A percentile compares a stretch with the other conserved stretches of the same genome.
These are phyloP conservation scores for Teratosphaeria zuluensis DNA, from an alignment of 2,329 filamentous ascomycete species.

Conservation along the genomic window DNA sequence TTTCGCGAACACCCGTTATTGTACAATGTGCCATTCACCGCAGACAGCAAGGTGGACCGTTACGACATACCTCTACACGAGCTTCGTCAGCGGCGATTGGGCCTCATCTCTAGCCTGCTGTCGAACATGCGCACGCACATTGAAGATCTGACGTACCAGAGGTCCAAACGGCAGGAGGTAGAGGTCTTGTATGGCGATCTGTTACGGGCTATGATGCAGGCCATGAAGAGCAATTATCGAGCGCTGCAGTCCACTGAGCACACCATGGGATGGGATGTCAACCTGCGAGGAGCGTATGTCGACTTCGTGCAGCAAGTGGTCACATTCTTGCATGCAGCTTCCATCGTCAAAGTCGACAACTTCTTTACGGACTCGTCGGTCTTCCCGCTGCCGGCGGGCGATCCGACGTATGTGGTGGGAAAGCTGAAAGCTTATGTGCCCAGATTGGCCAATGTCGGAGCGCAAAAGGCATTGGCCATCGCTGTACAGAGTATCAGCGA, in stretches of 20 bases:
- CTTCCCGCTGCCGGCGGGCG: slow-evolving; percentile 50
- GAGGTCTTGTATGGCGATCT: slow-evolving; percentile 42
- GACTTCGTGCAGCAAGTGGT: slow-evolving; percentile 53
- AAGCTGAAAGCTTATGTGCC: slow-evolving; percentile 50
- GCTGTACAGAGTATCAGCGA: slow-evolving; percentile 53
- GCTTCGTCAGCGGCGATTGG: slow-evolving; percentile 45
- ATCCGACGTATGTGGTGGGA: slow-evolving; percentile 54
- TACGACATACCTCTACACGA: slow-evolving; percentile 43
- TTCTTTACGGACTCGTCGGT: slow-evolving; percentile 52
- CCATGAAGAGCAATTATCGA: slow-evolving; percentile 53
- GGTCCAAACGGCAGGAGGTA: slow-evolving; percentile 24
- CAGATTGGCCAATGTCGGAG: slow-evolving; percentile 39
- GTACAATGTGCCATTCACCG: slow-evolving; percentile 48
- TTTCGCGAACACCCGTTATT: slow-evolving; percentile 40
- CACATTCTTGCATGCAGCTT: slow-evolving; percentile 43
- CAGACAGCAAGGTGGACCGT: slow-evolving; percentile 24
- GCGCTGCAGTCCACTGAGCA: slow-evolving; percentile 33
- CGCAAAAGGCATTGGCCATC: slow-evolving; percentile 45
- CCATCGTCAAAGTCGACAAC: slow-evolving; percentile 46
- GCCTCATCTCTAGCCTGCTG: slow-evolving; percentile 46
- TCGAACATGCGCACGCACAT: slow-evolving; percentile 50
- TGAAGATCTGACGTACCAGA: slow-evolving; percentile 19
- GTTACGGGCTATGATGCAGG: slow-evolving; percentile 47
- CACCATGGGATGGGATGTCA: slow-evolving; percentile 10
- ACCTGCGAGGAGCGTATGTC: slow-evolving; percentile 46